These are phyloP conservation scores for Silene vulgaris DNA, from an alignment of 179 eudicot genomes.

Conservation along the genomic window DNA sequence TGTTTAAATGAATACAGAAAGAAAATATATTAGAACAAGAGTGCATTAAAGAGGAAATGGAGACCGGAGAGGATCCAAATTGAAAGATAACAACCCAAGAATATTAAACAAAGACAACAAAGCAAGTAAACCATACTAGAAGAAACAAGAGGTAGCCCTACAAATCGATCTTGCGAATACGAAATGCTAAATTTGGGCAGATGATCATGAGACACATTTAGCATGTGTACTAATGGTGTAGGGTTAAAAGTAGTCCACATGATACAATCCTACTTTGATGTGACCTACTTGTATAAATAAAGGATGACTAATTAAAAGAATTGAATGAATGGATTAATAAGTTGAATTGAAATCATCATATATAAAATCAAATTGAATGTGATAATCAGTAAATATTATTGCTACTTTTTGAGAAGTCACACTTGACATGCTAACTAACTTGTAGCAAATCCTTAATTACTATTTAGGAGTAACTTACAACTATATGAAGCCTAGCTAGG, in stretches of 20 bases:
- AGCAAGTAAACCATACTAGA: not conserved
- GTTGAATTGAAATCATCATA: conserved; percentile 21
- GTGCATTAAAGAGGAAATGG: no score
- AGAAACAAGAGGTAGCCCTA: not conserved
- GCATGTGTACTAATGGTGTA: conserved; percentile 33
- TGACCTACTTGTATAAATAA: conserved; percentile 28
- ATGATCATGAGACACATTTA: conserved; percentile 29
- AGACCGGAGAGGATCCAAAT: no score
- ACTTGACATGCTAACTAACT: conserved; percentile 12
- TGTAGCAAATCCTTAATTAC: not conserved
- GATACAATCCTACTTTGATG: conserved; percentile 20
- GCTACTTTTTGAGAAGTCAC: conserved; percentile 13
- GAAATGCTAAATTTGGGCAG: conserved; percentile 19
- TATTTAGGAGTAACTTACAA: not conserved
- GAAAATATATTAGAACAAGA: no score
- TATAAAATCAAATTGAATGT: not conserved
- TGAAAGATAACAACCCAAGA: no score
- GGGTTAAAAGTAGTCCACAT: conserved; percentile 27
- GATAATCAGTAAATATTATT: conserved; percentile 7
- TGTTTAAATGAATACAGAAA: no score
- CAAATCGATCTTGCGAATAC: not conserved
- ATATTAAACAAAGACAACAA: no score
- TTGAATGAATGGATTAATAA: not conserved
- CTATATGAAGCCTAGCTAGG: no score
- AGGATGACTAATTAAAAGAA: conserved; percentile 19